These are phyloP conservation scores for Andrographis paniculata DNA, from an alignment of 305 asterid genomes.

Conservation along the genomic window DNA sequence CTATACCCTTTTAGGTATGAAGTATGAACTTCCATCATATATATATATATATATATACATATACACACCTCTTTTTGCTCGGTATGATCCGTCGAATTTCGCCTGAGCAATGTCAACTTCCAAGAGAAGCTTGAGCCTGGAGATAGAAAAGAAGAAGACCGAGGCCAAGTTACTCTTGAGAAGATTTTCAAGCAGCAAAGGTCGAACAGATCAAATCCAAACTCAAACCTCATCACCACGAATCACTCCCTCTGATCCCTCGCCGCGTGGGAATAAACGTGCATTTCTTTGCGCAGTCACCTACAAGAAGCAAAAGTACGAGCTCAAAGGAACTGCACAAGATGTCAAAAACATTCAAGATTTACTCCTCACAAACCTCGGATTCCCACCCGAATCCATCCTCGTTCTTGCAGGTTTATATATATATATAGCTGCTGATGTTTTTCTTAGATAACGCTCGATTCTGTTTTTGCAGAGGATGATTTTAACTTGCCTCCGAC, in stretches of 20 bases:
- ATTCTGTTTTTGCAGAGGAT: constrained; percentile 29
- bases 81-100: too few relatives aligned
- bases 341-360: constrained; percentile 36
- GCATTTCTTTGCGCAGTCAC: constrained; percentile 63
- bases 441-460: not conserved
- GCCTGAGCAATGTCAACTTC: too few relatives aligned
- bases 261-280: constrained; percentile 31
- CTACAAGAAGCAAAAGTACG: constrained; percentile 42
- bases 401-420: constrained; percentile 57
- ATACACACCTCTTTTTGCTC: not conserved
- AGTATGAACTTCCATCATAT: too few relatives aligned
- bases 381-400: constrained; percentile 33
- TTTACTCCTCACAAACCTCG: constrained; percentile 23
- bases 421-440: not conserved
- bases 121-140: constrained; percentile 4
- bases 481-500: constrained; percentile 33
- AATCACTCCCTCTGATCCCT: not conserved
- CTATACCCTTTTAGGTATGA: too few relatives aligned
- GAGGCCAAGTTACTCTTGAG: constrained; percentile 14
- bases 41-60: too few relatives aligned
- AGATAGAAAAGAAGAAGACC: constrained; percentile 14
- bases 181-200: constrained; percentile 9
- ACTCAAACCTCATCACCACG: not conserved
- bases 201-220: constrained; percentile 2
- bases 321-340: constrained; percentile 45